A percentile compares a stretch with the other conserved stretches of the same genome.
Evolutionary conservation across 352 stramenopile species (phyloP).

Genomic region (Phytopythium sindhum): DNA sequence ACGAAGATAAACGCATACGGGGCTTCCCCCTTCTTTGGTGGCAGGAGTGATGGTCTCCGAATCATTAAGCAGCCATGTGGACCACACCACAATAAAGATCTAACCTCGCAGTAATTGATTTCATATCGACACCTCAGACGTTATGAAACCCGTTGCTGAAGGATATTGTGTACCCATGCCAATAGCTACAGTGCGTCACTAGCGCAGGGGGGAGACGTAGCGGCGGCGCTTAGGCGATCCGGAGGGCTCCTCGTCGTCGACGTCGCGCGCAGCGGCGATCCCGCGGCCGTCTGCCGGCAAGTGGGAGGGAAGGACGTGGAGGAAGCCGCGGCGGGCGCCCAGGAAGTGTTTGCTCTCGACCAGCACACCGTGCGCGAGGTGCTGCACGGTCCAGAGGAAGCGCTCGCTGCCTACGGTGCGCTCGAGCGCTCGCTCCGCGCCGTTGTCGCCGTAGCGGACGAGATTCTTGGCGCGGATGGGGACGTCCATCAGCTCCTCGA

Average conservation of each 20-base stretch:
- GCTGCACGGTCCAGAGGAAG: constrained; percentile 34
- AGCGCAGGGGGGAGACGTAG: constrained; percentile 13
- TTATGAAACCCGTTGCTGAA: not conserved
- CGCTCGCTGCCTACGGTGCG: constrained; percentile 21
- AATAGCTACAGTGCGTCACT: not conserved
- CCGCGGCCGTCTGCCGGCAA: constrained; percentile 18
- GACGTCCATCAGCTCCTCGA: constrained; percentile 46
- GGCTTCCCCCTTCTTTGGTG: not conserved
- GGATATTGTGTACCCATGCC: not conserved
- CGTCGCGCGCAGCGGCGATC: not conserved
- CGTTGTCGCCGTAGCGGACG: constrained; percentile 23
- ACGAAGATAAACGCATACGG: not conserved
- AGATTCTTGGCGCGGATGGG: constrained; percentile 43
- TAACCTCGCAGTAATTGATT: no score
- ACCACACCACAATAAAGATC: not conserved
- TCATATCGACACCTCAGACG: no score
- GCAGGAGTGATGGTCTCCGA: not conserved
- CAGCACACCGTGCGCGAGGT: constrained; percentile 42
- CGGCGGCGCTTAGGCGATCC: constrained; percentile 30
- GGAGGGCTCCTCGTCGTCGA: constrained; percentile 13
- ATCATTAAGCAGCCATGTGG: not conserved
- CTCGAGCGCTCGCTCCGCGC: constrained; percentile 4
- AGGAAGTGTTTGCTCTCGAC: constrained; percentile 41
- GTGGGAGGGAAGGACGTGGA: constrained; percentile 29
- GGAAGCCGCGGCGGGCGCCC: constrained; percentile 37